Base-by-base conservation (phyloP, 2,329 filamentous ascomycete species). In the Colletotrichum simmondsii region DNA sequence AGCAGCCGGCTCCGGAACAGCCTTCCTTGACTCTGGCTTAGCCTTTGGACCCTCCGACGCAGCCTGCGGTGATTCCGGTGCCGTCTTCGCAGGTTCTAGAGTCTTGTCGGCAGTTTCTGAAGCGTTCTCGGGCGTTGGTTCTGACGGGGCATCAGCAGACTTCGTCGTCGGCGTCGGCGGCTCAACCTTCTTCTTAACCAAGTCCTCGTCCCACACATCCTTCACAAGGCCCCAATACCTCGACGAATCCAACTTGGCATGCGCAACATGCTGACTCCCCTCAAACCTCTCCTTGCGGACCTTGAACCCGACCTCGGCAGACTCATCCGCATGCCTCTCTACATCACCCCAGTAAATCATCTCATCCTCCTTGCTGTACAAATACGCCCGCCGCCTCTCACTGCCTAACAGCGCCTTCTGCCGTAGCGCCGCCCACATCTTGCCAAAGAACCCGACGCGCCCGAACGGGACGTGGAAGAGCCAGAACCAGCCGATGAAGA, bases 141-240 rank as follows among this genome's bases (percentile, higher is more conserved):
- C 65, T 26, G 42, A 16, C n/a, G 28, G 12, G 12, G 22, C 64
- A 28, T 53, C 54, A 19, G 28, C 52, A 56, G 1, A 6, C 30
- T 19, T 56, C 7, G 35, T 24, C 58, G 10, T 10, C 16, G 22
- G n/a, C 52, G 22, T 28, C 37, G 53, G 10, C 16, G 54, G 35
- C 26, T 65, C 60, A 46, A 12, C 14, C 65, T 57, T 59, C 35
- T 35, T 54, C 42, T 49, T 49, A 10, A 11, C 42, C 16, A n/a
- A 22, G 22, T 67, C 60, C 42, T 78, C 81, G 46, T 83, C 78
- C 88, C 88, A 91, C 1, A 83, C 82, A 68, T 85, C 82, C 53
- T 76, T 82, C 3, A 90, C 81, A 24, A 83, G 78, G 5, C 74
- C 75, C 89, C 89, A 90, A 76, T 91, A 91, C 67, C 87, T 80